Evolutionary conservation across 148 eudicot species (phyloP), one percentile per base, ranked within the genome.

Genomic region (Chenopodium formosanum): DNA sequence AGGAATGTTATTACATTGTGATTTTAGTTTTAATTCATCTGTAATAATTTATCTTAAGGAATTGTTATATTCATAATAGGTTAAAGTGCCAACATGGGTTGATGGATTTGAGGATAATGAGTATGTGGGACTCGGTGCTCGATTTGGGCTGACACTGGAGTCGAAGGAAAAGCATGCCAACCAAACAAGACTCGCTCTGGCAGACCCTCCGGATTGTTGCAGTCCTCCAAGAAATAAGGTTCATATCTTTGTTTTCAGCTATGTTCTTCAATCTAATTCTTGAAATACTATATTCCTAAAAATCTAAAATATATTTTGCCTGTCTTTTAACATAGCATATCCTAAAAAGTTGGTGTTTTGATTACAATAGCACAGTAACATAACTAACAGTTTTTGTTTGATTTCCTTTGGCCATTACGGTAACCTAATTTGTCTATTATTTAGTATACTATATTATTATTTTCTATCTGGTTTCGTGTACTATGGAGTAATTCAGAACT

Each of bases 181-280:
- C 80, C 90, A 90, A 80, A 92, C 92, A 58, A 89, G 75, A 82
- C 88, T 96, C 27, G 83, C 91, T 44, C 85, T 96, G 85, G 94
- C 98, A 73, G 97, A 96, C 80, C 99, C 99, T 77, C 93, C 97
- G 2, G 94, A 96, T 86, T 94, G 99, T 86, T 96, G 99, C 85
- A 94, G 91, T 79, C 81, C 78, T 82, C 93, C 94, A 17, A 94
- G 77, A 85, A 92, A 91, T 78, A 89, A 96, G 99, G 99, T 96
- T 84, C 71, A 23, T 63, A 44, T 74, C 80, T 32, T 46, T 47
- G 71, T 60, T 62, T 78, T 29, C 19, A 73, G 53, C 81, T 82
- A 25, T 50, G 46, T 60, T 17, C 56, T 75, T 70, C 68, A 47
- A 16, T 80, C 17, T 47, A 3, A 0, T 75, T 48, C 5, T 53